Conservation (phyloP, 1,284 basidiomycete species). For the Tylopilus sp. region DNA sequence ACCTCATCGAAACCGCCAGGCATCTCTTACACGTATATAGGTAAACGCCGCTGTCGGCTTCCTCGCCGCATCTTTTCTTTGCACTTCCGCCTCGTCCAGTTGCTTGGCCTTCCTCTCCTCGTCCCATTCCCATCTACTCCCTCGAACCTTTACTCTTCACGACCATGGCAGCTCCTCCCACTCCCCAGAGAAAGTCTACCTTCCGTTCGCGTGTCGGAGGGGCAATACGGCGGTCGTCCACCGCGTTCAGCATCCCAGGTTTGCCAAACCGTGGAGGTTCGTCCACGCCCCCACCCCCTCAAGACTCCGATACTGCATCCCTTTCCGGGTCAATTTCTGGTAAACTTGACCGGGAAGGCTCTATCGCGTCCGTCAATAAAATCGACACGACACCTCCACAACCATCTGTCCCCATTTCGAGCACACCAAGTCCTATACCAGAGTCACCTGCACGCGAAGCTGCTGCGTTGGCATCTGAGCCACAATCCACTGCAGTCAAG, state of each 20-base stretch:
- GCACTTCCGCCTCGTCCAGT: constrained; percentile 15
- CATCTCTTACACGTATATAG: constrained; percentile 30
- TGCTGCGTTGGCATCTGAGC: constrained; percentile 35
- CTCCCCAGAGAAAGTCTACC: constrained; percentile 32
- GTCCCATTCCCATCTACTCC: constrained; percentile 4
- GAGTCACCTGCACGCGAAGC: constrained; percentile 53
- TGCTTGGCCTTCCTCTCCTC: constrained; percentile 11
- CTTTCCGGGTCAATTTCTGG: constrained; percentile 26
- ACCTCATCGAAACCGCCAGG: constrained; percentile 37
- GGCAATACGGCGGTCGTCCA: constrained; percentile 33
- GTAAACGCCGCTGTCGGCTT: constrained; percentile 19
- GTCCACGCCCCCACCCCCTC: constrained; percentile 27
- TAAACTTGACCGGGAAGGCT: constrained; percentile 30
- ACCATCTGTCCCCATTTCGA: constrained; percentile 17
- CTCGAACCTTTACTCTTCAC: neutral
- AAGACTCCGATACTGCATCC: constrained; percentile 31
- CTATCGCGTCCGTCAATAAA: constrained; percentile 27
- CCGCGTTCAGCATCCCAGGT: constrained; percentile 31
- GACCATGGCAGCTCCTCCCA: constrained; percentile 25
- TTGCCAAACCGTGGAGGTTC: constrained; percentile 28
- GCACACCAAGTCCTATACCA: constrained; percentile 47
- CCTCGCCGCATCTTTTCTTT: constrained; percentile 20
- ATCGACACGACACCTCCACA: constrained; percentile 27
- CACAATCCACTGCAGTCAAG: constrained; percentile 22
- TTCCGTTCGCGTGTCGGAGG: constrained; percentile 35